Base-by-base conservation (phyloP, 495 filamentous ascomycete genomes). In the Penicillium antarcticum region DNA sequence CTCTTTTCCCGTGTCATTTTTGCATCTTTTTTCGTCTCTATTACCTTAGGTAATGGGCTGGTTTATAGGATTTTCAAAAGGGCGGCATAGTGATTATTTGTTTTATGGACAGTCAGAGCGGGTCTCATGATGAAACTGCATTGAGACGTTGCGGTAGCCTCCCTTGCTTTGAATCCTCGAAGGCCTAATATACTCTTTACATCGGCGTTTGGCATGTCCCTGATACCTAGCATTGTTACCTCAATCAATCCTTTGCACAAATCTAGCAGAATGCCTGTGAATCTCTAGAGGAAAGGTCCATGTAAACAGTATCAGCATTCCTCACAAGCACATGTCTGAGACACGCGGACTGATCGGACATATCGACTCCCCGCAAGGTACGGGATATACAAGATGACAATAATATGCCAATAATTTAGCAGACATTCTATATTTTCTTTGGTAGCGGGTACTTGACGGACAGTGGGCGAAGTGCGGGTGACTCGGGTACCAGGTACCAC, bases 141-240 rank as follows among this genome's bases (percentile, higher is more conserved):
- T 62, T 45, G 41, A 47, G 24, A 55, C 5, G 43, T 45, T 42
- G 31, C n/a, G 46, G 55, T 52, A 41, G 29, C 17, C 41, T 49
- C 26, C 41, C 45, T 52, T 56, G 49, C 46, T 50, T 52, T 13
- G 26, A 29, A 23, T 16, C 26, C 18, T 24, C 16, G 9, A 36
- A 32, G 16, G 24, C 45, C 35, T 51, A 52, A 59, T 55, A 29
- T 41, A 14, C 19, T 44, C 37, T 45, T 39, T 46, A 31, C 17
- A 26, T 24, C 12, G 52, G 58, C 49, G 55, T 52, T 59, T 50
- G 46, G 52, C 40, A 52, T 54, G 42, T 52, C n/a, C 16, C 58
- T 58, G 49, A 61, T 60, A 64, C 58, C 55, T 61, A 61, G 48
- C 42, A 57, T 52, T 48, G 19, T 39, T 50, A 26, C 45, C 14